These are phyloP conservation scores for Phytophthora palmivora DNA, from an alignment of 352 stramenopile genomes.

Conservation along the genomic window DNA sequence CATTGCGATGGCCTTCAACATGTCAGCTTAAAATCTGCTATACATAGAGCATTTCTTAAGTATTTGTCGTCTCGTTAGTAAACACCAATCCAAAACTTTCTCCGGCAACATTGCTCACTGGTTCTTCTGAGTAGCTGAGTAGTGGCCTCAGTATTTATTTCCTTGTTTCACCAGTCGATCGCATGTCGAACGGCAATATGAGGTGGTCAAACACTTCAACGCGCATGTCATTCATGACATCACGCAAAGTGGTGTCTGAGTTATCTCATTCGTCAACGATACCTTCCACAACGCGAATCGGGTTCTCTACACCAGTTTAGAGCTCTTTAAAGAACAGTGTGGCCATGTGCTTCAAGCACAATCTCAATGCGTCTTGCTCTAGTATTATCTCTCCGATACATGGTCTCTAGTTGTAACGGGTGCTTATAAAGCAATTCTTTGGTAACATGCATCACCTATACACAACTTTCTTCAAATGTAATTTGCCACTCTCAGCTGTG, in stretches of 20 bases:
- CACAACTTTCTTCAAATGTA: slow-evolving; percentile 14
- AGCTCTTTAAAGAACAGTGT: slow-evolving; percentile 41
- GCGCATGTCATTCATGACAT: slow-evolving; percentile 36
- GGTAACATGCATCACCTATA: slow-evolving; percentile 10
- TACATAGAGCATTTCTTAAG: slow-evolving; percentile 48
- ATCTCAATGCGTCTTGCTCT: slow-evolving; percentile 24
- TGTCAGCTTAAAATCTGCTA: slow-evolving; percentile 58
- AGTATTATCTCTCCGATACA: slow-evolving; percentile 9
- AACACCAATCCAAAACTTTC: slow-evolving; percentile 63
- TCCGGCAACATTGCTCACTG: slow-evolving; percentile 44
- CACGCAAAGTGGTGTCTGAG: slow-evolving; percentile 29
- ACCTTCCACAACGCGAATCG: slow-evolving; percentile 36
- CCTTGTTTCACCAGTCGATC: slow-evolving; percentile 27
- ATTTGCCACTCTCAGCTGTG: not conserved
- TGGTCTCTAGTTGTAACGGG: slow-evolving; percentile 1
- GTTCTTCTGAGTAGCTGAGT: not conserved
- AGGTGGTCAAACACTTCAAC: slow-evolving; percentile 42
- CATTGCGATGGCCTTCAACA: slow-evolving; percentile 52
- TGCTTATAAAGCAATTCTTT: slow-evolving; percentile 23
- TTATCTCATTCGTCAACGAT: slow-evolving; percentile 16
- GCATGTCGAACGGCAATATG: slow-evolving; percentile 43
- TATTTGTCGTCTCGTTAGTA: slow-evolving; percentile 44
- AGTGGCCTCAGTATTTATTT: slow-evolving; percentile 29
- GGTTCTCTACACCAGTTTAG: slow-evolving; percentile 33
- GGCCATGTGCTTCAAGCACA: slow-evolving; percentile 8